Conservation (phyloP, 2,329 filamentous ascomycete genomes). For the Clarireedia hainanense region DNA sequence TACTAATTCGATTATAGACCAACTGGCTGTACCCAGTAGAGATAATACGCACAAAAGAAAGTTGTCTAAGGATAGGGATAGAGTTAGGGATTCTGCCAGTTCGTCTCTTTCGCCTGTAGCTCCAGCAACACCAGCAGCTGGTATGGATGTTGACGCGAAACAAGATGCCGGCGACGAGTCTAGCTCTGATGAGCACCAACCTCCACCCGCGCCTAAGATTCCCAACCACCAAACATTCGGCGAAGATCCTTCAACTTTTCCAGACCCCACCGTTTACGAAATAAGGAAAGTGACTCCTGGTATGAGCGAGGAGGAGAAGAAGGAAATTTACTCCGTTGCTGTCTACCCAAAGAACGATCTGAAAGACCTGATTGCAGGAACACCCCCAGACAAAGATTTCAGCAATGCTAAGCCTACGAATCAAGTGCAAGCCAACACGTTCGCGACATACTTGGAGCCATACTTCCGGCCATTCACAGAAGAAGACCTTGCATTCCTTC, state of each 20-base stretch:
- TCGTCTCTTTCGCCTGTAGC: constrained; percentile 53
- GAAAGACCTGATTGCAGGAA: constrained; percentile 76
- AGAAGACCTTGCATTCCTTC: constrained; percentile 87
- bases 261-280: constrained; percentile 89
- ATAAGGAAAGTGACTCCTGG: constrained; percentile 58
- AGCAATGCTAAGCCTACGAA: constrained; percentile 88
- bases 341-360: constrained; percentile 76
- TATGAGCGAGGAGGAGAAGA: constrained; percentile 80
- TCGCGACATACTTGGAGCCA: constrained; percentile 85
- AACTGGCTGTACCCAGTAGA: constrained; percentile 17
- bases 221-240: constrained; percentile 77
- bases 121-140: constrained; percentile 34
- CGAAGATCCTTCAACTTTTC: constrained; percentile 83
- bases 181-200: constrained; percentile 51
- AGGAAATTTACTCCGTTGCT: constrained; percentile 80
- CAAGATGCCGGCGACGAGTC: constrained; percentile 35
- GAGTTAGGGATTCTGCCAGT: constrained; percentile 39
- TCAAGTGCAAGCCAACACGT: constrained; percentile 89
- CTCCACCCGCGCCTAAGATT: constrained; percentile 50
- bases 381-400: constrained; percentile 90
- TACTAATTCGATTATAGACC: constrained; percentile 11
- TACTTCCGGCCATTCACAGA: constrained; percentile 86
- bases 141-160: constrained; percentile 54
- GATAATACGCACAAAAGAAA: constrained; percentile 14
- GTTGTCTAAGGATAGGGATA: constrained; percentile 9